Evolutionary conservation across 2,329 filamentous ascomycete species (phyloP).

Genomic region (Akanthomyces dipterigenus): DNA sequence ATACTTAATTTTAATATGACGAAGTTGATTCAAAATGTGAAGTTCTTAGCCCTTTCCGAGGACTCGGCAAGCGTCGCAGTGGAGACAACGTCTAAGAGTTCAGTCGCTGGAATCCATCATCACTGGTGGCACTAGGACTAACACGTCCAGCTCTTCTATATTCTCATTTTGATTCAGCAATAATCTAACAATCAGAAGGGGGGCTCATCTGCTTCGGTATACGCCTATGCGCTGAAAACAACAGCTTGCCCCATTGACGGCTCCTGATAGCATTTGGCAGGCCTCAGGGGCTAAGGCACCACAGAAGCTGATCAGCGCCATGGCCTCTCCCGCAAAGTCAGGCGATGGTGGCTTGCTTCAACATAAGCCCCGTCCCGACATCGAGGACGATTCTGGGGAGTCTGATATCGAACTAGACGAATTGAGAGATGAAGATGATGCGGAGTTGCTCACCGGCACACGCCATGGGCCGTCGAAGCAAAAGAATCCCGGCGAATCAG

Average conservation of each 20-base stretch:
- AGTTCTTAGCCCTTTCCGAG: not conserved
- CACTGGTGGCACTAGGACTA: not conserved
- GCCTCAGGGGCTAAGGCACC: not conserved
- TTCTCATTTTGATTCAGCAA: not conserved
- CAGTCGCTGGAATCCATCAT: not conserved
- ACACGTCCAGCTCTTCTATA: not conserved
- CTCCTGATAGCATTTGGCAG: not conserved
- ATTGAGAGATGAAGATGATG: slow-evolving; percentile 4
- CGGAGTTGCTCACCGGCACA: not conserved
- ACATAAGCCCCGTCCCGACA: not conserved
- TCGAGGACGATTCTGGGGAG: not conserved
- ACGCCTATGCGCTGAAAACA: not conserved
- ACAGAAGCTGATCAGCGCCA: not conserved
- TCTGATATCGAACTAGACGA: slow-evolving; percentile 13
- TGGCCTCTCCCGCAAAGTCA: not conserved
- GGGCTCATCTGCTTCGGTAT: not conserved
- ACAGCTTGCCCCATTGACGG: not conserved
- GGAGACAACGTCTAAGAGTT: not conserved
- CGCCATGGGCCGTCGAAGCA: not conserved
- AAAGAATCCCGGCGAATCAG: not conserved
- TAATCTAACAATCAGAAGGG: not conserved
- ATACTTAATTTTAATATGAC: too few species aligned
- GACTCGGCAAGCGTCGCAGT: not conserved
- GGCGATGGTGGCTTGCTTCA: not conserved
- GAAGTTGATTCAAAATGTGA: too few species aligned